Base-by-base conservation (phyloP, 495 filamentous ascomycete species). In the Delitschia confertaspora region DNA sequence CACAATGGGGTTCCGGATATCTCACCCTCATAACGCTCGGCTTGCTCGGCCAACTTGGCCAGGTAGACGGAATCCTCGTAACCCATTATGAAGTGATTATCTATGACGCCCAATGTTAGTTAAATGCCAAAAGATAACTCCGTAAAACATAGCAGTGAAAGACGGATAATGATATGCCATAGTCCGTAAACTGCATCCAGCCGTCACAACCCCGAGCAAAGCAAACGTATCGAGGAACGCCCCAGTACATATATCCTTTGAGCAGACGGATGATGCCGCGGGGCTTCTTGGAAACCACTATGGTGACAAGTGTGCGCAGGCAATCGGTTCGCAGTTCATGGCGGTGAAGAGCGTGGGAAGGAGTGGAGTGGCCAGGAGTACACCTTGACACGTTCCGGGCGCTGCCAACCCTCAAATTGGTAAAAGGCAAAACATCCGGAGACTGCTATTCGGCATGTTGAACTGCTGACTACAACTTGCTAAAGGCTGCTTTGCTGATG, bases 21-120 rank as follows among this genome's bases (percentile, higher is more conserved):
- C 85, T 61, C 72, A 95, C 91, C 91, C 73, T 98, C 91, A 71
- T 98, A 98, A 68, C 91, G 93, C 78, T 98, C 91, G 67, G 91
- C 91, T 79, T 98, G 91, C 82, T 98, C 91, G 64, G 93, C 93
- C 64, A 98, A 82, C 86, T 96, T 96, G 71, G 91, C 91, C 59
- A 98, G 83, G 70, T 96, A 98, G 59, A 98, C 91, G 63, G 88
- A 88, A 71, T 98, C 87, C 80, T 96, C 91, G 79, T 94, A 85
- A 74, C 85, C 88, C 91, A 96, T 96, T 70, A 72, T 93, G 73
- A 69, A 59, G 55, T 37, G 25, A 32, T 29, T 27, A 48, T 40
- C 44, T 47, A 30, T 23, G 49, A 25, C n/a, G 29, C 18, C 19
- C 13, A 35, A 9, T 10, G 20, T 16, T 22, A 21, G 31, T 9